phyloP scores from a whole-genome alignment of 768 basidiomycete species.

The Boletus sp. region DNA sequence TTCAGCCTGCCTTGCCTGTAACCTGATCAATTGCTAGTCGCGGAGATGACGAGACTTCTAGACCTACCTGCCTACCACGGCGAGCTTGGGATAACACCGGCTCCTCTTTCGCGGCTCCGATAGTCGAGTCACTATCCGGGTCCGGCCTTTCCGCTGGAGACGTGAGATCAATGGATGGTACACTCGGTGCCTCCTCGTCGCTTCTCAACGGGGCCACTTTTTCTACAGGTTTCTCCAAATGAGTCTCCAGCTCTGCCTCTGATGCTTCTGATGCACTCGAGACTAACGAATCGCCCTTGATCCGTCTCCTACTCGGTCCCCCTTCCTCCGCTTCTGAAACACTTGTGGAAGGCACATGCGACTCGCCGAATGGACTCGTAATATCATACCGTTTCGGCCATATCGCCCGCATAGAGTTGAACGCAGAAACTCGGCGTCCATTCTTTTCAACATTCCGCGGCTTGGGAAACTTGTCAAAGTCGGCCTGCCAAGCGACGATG shows the following conservation, averaged over 20 bases:
- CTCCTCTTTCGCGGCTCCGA: slow-evolving; percentile 50
- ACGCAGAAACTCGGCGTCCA: slow-evolving; percentile 56
- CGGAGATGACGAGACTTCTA: neutral
- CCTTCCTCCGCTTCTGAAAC: slow-evolving; percentile 76
- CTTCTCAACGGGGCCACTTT: slow-evolving; percentile 15
- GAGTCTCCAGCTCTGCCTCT: slow-evolving; percentile 51
- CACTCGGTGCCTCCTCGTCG: slow-evolving; percentile 15
- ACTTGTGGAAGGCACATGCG: slow-evolving; percentile 57
- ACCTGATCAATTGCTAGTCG: slow-evolving; percentile 8
- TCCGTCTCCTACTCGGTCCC: slow-evolving; percentile 39
- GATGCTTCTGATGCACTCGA: slow-evolving; percentile 75
- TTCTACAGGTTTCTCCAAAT: slow-evolving; percentile 21
- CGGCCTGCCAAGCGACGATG: slow-evolving; percentile 95
- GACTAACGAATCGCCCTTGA: slow-evolving; percentile 52
- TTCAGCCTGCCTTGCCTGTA: slow-evolving; percentile 23
- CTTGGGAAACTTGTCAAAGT: slow-evolving; percentile 83
- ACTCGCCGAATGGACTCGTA: slow-evolving; percentile 50
- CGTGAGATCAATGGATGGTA: slow-evolving; percentile 9
- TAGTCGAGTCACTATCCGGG: slow-evolving; percentile 81
- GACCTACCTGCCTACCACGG: slow-evolving; percentile 27
- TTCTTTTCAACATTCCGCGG: slow-evolving; percentile 55
- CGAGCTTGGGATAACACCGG: slow-evolving; percentile 13
- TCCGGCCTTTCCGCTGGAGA: slow-evolving; percentile 46
- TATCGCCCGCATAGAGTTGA: slow-evolving; percentile 67
- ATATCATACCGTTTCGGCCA: slow-evolving; percentile 64